Conservation (phyloP, 2,329 filamentous ascomycete genomes). For the Cordyceps sp. region DNA sequence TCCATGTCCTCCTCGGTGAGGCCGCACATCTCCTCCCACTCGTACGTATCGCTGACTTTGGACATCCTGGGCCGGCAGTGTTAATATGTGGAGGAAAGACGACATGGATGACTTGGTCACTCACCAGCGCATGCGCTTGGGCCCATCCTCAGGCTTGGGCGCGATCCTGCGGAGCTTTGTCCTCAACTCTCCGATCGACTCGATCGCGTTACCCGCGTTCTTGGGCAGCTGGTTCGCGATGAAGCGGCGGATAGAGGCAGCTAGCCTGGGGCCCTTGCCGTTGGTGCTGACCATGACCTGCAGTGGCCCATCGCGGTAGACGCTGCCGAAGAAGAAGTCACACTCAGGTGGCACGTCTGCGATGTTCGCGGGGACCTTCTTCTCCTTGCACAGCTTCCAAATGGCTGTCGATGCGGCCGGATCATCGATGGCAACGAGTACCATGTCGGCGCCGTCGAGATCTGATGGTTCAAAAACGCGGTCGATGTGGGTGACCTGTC, state of each 20-base stretch:
- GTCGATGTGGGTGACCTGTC: conserved; percentile 65
- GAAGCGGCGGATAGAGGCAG: conserved; percentile 67
- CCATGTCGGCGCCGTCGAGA: conserved; percentile 69
- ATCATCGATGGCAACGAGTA: conserved; percentile 85
- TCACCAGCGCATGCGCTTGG: conserved; percentile 81
- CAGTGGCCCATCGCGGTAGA: conserved; percentile 84
- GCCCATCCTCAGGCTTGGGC: conserved; percentile 54
- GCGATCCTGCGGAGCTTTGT: conserved; percentile 64
- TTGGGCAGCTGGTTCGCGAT: conserved; percentile 63
- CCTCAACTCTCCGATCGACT: conserved; percentile 66
- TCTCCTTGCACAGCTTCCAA: conserved; percentile 85
- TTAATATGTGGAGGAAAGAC: background rate
- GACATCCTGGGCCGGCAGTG: conserved; percentile 51
- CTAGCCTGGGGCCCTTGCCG: conserved; percentile 83
- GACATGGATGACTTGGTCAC: conserved; percentile 10
- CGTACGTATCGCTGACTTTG: conserved; percentile 75
- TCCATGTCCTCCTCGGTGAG: conserved; percentile 79
- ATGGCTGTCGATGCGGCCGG: conserved; percentile 77
- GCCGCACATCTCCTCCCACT: conserved; percentile 66
- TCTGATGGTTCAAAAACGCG: conserved; percentile 77
- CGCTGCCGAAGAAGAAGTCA: conserved; percentile 96
- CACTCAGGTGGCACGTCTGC: conserved; percentile 94
- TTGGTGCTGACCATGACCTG: conserved; percentile 99
- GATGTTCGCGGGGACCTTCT: conserved; percentile 78
- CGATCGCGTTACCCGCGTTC: conserved; percentile 73